phyloP scores from a whole-genome alignment of 805 yeast genomes.

The Yarrowia deformans region DNA sequence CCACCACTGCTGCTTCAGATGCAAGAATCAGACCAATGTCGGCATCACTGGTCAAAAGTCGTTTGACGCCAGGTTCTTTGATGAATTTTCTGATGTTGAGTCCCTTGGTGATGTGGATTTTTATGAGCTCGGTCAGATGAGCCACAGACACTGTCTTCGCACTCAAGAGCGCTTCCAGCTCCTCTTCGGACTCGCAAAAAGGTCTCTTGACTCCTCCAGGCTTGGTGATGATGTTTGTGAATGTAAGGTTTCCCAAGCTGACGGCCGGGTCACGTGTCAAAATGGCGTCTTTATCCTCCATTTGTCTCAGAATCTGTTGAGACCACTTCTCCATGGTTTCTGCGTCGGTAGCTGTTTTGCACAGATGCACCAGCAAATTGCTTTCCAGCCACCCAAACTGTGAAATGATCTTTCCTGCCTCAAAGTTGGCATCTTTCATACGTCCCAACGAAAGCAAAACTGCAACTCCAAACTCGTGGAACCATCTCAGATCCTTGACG shows the following conservation, averaged over 20 bases:
- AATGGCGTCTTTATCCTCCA: background rate
- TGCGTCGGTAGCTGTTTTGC: background rate
- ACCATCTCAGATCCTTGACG: constrained; percentile 20
- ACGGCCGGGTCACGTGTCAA: constrained; percentile 13
- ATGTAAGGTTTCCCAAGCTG: constrained; percentile 14
- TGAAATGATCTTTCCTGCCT: constrained; percentile 1
- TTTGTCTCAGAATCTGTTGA: constrained; percentile 14
- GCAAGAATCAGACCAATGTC: constrained; percentile 34
- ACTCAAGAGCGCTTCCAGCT: background rate
- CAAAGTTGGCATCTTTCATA: background rate
- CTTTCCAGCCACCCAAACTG: constrained; percentile 34
- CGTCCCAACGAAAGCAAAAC: constrained; percentile 6
- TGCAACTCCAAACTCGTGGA: constrained; percentile 31
- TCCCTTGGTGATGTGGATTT: background rate
- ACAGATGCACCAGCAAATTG: constrained; percentile 17
- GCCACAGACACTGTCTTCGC: constrained; percentile 5
- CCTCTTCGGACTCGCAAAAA: constrained; percentile 21
- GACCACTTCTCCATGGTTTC: background rate
- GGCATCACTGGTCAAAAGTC: background rate
- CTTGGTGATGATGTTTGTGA: constrained; percentile 30
- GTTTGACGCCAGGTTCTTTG: background rate
- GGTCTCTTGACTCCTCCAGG: constrained; percentile 22
- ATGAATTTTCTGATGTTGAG: background rate
- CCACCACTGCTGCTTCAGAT: constrained; percentile 12
- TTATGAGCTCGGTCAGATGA: constrained; percentile 1